phyloP scores from a whole-genome alignment of 345 rosid genomes.

The Carallia brachiata region DNA sequence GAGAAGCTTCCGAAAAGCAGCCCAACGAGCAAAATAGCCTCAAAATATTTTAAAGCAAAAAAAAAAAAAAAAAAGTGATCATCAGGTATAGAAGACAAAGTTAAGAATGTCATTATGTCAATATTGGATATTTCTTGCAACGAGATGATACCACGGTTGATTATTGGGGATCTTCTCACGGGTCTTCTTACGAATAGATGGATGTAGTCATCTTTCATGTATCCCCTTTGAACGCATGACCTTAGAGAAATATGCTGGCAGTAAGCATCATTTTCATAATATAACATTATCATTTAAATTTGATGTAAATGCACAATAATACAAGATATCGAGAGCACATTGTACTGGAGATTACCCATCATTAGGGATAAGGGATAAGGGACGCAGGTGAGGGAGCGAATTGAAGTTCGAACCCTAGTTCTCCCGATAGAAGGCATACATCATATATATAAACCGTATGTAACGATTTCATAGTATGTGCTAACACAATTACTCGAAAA shows the following conservation, averaged over 20 bases:
- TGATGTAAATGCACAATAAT: not conserved
- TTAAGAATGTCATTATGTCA: not conserved
- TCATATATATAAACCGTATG: too few relatives aligned
- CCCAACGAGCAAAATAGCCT: conserved; percentile 98
- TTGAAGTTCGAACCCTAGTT: too few relatives aligned
- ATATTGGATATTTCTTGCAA: not conserved
- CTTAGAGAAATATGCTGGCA: conserved; percentile 34
- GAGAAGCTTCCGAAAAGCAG: conserved; percentile 81
- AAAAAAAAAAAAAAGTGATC: conserved; percentile 1
- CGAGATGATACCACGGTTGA: conserved; percentile 66
- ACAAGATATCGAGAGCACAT: too few relatives aligned
- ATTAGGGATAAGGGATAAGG: too few relatives aligned
- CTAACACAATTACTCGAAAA: too few relatives aligned
- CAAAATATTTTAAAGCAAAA: conserved; percentile 10
- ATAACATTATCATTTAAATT: not conserved
- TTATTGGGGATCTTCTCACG: conserved; percentile 88
- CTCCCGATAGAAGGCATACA: too few relatives aligned
- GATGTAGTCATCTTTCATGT: conserved; percentile 86
- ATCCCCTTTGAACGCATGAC: conserved; percentile 86
- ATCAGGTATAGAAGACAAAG: not conserved
- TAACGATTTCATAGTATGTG: too few relatives aligned
- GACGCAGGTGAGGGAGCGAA: too few relatives aligned
- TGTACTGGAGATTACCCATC: too few relatives aligned
- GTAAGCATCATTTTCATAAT: not conserved
- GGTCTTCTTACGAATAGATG: conserved; percentile 82